Percentiles rank a stretch among this genome's conserved stretches.
These are phyloP conservation scores for Citrullus colocynthis DNA, from an alignment of 306 rosid species.

Conservation along the genomic window DNA sequence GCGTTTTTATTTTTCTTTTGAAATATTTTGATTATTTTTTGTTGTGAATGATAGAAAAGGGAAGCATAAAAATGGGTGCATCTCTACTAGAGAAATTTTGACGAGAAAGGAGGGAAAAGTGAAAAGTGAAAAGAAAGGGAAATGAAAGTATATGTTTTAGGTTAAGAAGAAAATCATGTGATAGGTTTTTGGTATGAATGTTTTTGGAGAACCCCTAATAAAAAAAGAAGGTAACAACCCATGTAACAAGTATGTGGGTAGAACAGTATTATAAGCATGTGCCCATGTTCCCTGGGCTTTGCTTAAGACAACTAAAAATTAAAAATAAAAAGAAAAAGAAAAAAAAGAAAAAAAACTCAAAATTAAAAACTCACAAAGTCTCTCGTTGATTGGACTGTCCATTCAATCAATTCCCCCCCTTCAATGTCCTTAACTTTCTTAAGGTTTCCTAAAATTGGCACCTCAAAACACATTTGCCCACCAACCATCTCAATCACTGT, in stretches of 20 bases:
- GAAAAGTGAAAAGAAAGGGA: no score
- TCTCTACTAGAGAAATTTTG: no score
- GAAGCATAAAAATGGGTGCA: no score
- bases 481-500: neutral
- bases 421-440: neutral
- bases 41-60: no score
- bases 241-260: neutral
- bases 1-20: no score
- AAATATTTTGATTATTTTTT: no score
- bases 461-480: neutral
- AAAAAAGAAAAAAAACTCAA: no score
- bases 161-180: neutral
- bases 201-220: no score
- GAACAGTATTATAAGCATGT: neutral
- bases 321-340: neutral
- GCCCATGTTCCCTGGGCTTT: neutral
- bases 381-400: neutral
- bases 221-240: neutral
- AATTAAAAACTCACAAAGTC: no score
- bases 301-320: neutral
- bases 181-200: neutral
- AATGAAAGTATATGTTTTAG: no score
- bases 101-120: no score
- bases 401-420: neutral
- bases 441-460: neutral